Conservation (phyloP, 2,329 filamentous ascomycete species). For the Aspergillus unguis region DNA sequence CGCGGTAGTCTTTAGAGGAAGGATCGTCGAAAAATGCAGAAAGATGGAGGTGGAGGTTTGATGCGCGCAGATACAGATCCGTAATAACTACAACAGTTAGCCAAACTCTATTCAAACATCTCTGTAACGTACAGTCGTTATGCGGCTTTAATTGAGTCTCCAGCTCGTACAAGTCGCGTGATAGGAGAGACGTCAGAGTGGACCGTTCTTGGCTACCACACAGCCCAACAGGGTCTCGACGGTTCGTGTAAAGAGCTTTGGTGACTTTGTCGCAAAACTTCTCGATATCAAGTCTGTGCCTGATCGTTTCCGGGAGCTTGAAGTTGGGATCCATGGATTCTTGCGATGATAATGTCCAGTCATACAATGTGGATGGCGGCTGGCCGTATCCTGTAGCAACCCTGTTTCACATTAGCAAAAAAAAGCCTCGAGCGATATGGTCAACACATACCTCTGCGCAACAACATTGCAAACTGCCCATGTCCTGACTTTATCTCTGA, state of each 20-base stretch:
- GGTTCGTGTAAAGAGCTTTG: slow-evolving; percentile 55
- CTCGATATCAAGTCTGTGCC: slow-evolving; percentile 54
- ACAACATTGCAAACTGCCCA: slow-evolving; percentile 68
- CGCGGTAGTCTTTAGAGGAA: slow-evolving; percentile 44
- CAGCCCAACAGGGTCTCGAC: slow-evolving; percentile 52
- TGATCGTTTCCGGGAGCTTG: slow-evolving; percentile 51
- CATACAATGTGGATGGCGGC: slow-evolving; percentile 60
- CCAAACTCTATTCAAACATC: not conserved
- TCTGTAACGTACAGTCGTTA: slow-evolving; percentile 36
- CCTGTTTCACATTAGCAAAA: slow-evolving; percentile 32
- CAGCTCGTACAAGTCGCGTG: slow-evolving; percentile 48
- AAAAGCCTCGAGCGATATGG: not conserved
- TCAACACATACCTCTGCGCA: slow-evolving; percentile 55
- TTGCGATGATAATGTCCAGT: slow-evolving; percentile 52
- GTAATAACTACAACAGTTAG: slow-evolving; percentile 38
- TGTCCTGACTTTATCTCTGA: slow-evolving; percentile 62
- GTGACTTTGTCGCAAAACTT: slow-evolving; percentile 59
- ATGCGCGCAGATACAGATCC: slow-evolving; percentile 46
- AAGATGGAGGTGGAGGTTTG: slow-evolving; percentile 47
- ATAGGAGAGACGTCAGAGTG: slow-evolving; percentile 45
- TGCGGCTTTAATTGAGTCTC: slow-evolving; percentile 50
- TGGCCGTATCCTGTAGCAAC: slow-evolving; percentile 68
- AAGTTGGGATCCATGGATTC: slow-evolving; percentile 46
- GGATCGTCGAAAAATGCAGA: slow-evolving; percentile 51
- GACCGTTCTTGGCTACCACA: slow-evolving; percentile 44